Conservation (phyloP, 164 flowering plant species). For the Annona cherimola region DNA sequence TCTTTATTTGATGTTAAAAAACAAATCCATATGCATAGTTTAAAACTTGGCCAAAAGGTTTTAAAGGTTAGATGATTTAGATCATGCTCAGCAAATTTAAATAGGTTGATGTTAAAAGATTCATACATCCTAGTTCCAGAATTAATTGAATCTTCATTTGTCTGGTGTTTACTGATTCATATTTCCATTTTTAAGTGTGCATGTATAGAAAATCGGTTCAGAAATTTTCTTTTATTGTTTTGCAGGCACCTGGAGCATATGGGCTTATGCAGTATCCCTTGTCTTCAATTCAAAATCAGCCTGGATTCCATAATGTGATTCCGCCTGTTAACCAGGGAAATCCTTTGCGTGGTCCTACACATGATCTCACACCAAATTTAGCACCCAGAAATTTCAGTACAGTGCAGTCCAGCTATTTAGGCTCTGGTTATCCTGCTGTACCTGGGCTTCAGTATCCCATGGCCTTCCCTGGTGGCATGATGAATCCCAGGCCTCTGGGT, state of each 20-base stretch:
- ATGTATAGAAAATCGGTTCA: neutral
- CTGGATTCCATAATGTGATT: constrained; percentile 58
- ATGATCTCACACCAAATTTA: constrained; percentile 49
- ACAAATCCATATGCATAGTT: too few relatives aligned
- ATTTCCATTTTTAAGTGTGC: neutral
- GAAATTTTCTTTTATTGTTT: neutral
- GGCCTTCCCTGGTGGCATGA: constrained; percentile 72
- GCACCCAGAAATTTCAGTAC: constrained; percentile 58
- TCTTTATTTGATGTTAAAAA: too few relatives aligned
- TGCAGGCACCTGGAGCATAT: constrained; percentile 83
- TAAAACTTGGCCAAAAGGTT: too few relatives aligned
- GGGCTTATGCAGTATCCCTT: constrained; percentile 85
- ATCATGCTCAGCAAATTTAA: too few relatives aligned
- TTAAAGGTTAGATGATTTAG: too few relatives aligned
- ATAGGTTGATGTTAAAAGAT: neutral
- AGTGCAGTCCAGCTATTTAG: constrained; percentile 58
- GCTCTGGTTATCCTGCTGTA: constrained; percentile 62
- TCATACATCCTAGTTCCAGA: neutral
- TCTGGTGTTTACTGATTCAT: neutral
- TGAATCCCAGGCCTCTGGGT: constrained; percentile 54
- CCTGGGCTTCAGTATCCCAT: constrained; percentile 76
- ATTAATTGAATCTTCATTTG: neutral
- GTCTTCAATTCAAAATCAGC: constrained; percentile 79
- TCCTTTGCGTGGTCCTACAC: constrained; percentile 56
- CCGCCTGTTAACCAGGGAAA: constrained; percentile 70